A percentile compares a stretch with the other conserved stretches of the same genome.
phyloP scores from a whole-genome alignment of 2,329 filamentous ascomycete genomes.

The Capronia americana region DNA sequence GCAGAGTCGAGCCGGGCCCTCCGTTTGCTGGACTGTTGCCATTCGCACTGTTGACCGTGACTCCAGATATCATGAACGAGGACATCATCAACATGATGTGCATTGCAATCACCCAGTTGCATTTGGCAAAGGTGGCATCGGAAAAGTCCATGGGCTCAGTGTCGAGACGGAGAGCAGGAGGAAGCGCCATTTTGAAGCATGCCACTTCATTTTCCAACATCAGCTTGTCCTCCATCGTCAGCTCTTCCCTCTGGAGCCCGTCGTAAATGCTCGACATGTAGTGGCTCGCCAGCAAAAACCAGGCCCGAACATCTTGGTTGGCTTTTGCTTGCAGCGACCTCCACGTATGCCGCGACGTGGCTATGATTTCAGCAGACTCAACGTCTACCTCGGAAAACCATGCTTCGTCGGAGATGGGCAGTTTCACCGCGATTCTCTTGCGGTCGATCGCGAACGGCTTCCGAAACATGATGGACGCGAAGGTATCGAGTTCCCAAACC shows the following conservation, averaged over 20 bases:
- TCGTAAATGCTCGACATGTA: conserved; percentile 6
- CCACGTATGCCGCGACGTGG: neutral
- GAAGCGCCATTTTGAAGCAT: conserved; percentile 12
- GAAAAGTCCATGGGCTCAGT: neutral
- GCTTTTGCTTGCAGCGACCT: conserved; percentile 9
- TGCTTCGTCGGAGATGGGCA: conserved; percentile 18
- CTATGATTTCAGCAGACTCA: neutral
- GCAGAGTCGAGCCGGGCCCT: no score
- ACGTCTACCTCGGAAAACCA: conserved; percentile 13
- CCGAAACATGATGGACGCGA: neutral
- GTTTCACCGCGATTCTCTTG: neutral
- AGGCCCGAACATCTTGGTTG: conserved; percentile 15
- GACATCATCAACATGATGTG: conserved; percentile 8
- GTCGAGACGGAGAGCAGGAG: neutral
- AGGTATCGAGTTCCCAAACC: conserved; percentile 24
- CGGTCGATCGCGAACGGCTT: conserved; percentile 15
- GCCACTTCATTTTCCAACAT: conserved; percentile 2
- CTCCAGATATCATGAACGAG: neutral
- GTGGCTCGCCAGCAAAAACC: conserved; percentile 13
- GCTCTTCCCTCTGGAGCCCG: conserved; percentile 2
- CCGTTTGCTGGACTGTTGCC: no score
- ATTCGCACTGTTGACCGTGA: no score
- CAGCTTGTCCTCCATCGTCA: conserved; percentile 2
- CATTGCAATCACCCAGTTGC: conserved; percentile 11
- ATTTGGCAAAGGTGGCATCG: neutral